phyloP scores from a whole-genome alignment of 1,284 basidiomycete genomes.

The Albatrellus sp. region DNA sequence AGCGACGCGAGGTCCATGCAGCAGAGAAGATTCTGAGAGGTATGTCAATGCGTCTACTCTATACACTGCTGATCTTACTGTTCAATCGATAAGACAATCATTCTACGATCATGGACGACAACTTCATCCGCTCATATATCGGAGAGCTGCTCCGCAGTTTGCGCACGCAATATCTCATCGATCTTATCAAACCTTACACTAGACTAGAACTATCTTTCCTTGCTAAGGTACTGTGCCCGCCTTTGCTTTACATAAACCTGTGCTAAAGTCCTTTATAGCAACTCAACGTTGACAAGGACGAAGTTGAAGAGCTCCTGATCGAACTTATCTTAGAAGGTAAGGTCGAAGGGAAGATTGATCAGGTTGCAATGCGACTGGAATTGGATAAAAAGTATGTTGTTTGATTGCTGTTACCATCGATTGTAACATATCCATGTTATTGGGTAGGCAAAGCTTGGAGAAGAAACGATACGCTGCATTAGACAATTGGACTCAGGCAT shows the following conservation, averaged over 20 bases:
- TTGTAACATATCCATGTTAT: not conserved
- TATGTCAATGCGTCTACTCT: slow-evolving; percentile 16
- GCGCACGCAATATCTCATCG: slow-evolving; percentile 92
- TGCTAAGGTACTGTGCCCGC: slow-evolving; percentile 49
- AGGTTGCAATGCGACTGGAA: slow-evolving; percentile 86
- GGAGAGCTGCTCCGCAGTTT: slow-evolving; percentile 89
- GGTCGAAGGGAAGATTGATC: slow-evolving; percentile 92
- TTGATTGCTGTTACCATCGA: not conserved
- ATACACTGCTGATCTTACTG: slow-evolving; percentile 1
- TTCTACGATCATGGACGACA: slow-evolving; percentile 89
- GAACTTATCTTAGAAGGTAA: slow-evolving; percentile 91
- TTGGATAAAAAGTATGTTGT: slow-evolving; percentile 71
- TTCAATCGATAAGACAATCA: slow-evolving; percentile 57
- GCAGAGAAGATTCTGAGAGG: slow-evolving; percentile 92
- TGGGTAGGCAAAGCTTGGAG: slow-evolving; percentile 64
- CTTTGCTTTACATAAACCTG: not conserved
- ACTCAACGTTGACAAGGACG: slow-evolving; percentile 77
- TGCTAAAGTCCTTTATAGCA: slow-evolving; percentile 42
- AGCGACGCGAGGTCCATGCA: slow-evolving; percentile 88
- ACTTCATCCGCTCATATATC: slow-evolving; percentile 89
- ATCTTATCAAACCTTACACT: slow-evolving; percentile 95
- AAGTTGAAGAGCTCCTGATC: slow-evolving; percentile 90
- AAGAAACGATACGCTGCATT: slow-evolving; percentile 77
- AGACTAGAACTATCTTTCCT: slow-evolving; percentile 86
- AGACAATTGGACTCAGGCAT: slow-evolving; percentile 67